Conservation (phyloP, 2,329 filamentous ascomycete genomes). For the Colletotrichum musicola region DNA sequence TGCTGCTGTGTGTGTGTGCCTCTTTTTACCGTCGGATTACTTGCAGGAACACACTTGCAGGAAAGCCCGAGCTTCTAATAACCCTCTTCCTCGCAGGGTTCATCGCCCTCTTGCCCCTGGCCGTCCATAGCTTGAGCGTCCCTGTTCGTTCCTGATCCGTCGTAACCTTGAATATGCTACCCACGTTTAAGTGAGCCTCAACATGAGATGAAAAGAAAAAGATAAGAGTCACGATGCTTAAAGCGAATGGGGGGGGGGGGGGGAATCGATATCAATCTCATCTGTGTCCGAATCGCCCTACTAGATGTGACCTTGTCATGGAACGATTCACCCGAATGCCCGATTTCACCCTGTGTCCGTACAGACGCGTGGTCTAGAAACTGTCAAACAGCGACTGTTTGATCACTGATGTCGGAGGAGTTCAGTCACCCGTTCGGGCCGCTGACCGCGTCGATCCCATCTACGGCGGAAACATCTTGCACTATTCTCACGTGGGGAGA, state of each 20-base stretch:
- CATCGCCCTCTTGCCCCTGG: background rate
- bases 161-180: slow-evolving; percentile 4
- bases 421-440: background rate
- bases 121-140: background rate
- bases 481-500: slow-evolving; percentile 1
- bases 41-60: background rate
- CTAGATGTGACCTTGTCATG: background rate
- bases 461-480: background rate
- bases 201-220: slow-evolving; percentile 21
- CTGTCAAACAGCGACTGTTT: slow-evolving; percentile 17
- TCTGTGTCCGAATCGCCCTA: background rate
- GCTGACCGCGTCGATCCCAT: slow-evolving; percentile 7
- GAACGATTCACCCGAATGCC: background rate
- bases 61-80: slow-evolving; percentile 22
- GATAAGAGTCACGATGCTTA: background rate
- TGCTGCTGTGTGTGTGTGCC: background rate
- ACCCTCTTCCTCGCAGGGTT: slow-evolving; percentile 27
- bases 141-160: slow-evolving; percentile 10
- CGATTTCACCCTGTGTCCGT: background rate
- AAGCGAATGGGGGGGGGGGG: background rate
- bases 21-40: background rate
- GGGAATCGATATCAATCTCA: background rate
- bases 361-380: background rate
- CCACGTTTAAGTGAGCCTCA: background rate
- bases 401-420: background rate